These are phyloP conservation scores for Yarrowia deformans DNA, from an alignment of 805 yeast species.

Conservation along the genomic window DNA sequence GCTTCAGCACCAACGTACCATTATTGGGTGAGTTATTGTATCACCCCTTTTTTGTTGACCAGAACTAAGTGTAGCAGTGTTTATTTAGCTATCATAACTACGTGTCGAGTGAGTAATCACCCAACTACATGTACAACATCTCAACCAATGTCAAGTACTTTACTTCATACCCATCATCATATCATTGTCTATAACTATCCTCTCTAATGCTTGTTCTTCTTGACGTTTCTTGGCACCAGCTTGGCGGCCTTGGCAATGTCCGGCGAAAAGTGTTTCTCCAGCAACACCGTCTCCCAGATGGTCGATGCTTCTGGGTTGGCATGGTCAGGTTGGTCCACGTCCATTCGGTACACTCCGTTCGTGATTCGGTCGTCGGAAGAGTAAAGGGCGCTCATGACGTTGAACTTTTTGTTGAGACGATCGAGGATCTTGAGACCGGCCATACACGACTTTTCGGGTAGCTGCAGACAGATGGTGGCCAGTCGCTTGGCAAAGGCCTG, in stretches of 20 bases:
- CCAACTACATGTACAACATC: no score
- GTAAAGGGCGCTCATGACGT: conserved; percentile 75
- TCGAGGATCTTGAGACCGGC: conserved; percentile 81
- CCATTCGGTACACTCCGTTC: conserved; percentile 77
- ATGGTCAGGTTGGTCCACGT: conserved; percentile 70
- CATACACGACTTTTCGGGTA: conserved; percentile 87
- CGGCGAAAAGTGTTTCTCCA: conserved; percentile 86
- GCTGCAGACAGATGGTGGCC: conserved; percentile 68
- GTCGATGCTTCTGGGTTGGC: conserved; percentile 88
- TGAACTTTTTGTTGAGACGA: conserved; percentile 72
- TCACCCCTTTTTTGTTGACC: no score
- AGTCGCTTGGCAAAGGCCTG: conserved; percentile 84
- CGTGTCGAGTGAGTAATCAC: no score
- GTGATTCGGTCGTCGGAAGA: conserved; percentile 87
- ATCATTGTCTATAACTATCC: not conserved
- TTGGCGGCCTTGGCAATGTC: conserved; percentile 70
- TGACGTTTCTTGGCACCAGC: conserved; percentile 40
- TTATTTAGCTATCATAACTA: no score
- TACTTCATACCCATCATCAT: not conserved
- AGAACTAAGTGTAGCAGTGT: no score
- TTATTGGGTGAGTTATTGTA: no score
- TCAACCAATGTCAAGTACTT: no score
- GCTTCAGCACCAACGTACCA: no score
- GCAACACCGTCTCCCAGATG: conserved; percentile 82
- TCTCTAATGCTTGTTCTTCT: conserved; percentile 33